Conservation (phyloP, 2,329 filamentous ascomycete species). For the Mycosphaerella sp. region DNA sequence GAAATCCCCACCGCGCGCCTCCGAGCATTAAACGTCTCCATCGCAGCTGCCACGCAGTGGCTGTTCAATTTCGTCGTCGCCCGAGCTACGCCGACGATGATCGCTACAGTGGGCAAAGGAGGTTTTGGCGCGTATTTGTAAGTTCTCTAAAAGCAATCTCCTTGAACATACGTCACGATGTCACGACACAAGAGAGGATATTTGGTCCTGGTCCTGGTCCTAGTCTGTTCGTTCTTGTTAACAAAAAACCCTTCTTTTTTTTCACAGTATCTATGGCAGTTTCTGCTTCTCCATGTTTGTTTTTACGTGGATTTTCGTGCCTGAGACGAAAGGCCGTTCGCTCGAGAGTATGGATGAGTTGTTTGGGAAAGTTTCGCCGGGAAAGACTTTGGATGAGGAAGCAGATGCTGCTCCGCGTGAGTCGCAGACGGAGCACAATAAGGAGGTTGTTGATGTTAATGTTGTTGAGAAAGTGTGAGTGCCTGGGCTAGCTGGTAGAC, state of each 20-base stretch:
- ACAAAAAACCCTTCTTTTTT: too few relatives aligned
- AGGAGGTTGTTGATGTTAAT: conserved; percentile 4
- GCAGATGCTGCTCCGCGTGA: neutral
- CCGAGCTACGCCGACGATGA: conserved; percentile 61
- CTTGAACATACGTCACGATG: too few relatives aligned
- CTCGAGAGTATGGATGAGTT: conserved; percentile 39
- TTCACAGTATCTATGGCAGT: conserved; percentile 35
- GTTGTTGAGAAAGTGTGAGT: conserved; percentile 6
- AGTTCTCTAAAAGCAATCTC: too few relatives aligned
- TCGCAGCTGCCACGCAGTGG: conserved; percentile 60
- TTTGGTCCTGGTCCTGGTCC: too few relatives aligned
- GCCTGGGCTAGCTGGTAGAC: too few relatives aligned
- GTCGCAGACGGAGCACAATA: too few relatives aligned
- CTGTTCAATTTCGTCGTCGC: conserved; percentile 66
- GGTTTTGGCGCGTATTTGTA: conserved; percentile 41
- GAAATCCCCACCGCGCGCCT: conserved; percentile 65
- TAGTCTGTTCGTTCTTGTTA: too few relatives aligned
- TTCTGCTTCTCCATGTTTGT: conserved; percentile 62
- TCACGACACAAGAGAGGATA: too few relatives aligned
- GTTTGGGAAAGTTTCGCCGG: conserved; percentile 37
- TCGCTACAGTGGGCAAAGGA: conserved; percentile 48
- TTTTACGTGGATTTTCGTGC: conserved; percentile 56
- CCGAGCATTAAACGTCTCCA: conserved; percentile 60
- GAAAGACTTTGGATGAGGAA: conserved; percentile 11
- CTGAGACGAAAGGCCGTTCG: conserved; percentile 50